Evolutionary conservation across 306 rosid genomes (phyloP), one percentile per base, ranked within the genome.

Genomic region (Pueraria montana): DNA sequence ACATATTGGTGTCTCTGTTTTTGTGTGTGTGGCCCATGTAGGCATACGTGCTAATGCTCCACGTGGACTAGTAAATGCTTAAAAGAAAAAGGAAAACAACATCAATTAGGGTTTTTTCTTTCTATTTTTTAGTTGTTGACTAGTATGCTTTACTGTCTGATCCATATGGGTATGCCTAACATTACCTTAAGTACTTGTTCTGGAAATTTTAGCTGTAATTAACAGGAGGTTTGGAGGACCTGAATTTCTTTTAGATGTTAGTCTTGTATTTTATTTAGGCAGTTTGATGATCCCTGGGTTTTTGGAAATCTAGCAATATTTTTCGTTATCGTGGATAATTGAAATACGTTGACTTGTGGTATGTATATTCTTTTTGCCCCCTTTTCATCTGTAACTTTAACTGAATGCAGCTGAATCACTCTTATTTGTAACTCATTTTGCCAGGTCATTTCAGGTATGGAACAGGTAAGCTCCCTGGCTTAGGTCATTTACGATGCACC

Each of bases 401-500:
- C 23, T 30, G 55, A 63, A 81, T 66, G 76, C 76, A 2, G 13
- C 74, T 74, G 46, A 12, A 48, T 74, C 74, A 78, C 70, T 43
- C 48, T 70, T 4, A 34, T 34, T 46, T 62, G 62, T 32, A 61
- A 46, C 38, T 58, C 23, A 45, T 80, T 75, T 71, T 88, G 40
- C 61, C 83, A 69, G 85, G 78, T 64, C 50, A 6, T 27, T 74
- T 69, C 62, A 38, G 40, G 21, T 17, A 26, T 72, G 59, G 42
- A 48, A 68, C 85, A 74, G 83, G 69, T 89, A 40, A 67, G 23
- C 46, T n/a, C 18, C 32, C 46, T 21, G 38, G 61, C 52, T 56
- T 53, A 12, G 81, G 42, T 78, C 52, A 43, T 58, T 80, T 80
- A 63, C 36, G 68, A 77, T 65, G 59, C 76, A 68, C 14, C 26